phyloP scores from a whole-genome alignment of 2,329 filamentous ascomycete species.

The Aspergillus neoniger region DNA sequence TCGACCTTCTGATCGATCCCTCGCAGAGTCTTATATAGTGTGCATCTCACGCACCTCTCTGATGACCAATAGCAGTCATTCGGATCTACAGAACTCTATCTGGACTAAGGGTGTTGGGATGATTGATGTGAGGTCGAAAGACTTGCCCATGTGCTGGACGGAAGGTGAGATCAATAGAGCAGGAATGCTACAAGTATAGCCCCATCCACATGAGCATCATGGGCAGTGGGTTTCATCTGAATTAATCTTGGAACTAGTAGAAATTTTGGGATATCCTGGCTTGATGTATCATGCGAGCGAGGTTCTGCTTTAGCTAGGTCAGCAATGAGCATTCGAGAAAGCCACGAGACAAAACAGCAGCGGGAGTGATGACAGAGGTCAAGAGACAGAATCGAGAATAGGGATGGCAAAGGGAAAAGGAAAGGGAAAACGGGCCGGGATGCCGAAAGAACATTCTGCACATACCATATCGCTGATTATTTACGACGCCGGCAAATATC shows the following conservation, averaged over 20 bases:
- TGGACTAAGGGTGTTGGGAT: background rate
- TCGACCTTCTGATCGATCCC: constrained; percentile 1
- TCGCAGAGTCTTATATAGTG: background rate
- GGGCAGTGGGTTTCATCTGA: background rate
- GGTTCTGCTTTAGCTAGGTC: background rate
- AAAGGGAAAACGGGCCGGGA: background rate
- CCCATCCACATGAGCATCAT: background rate
- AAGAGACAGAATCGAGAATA: background rate
- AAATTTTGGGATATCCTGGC: constrained; percentile 14
- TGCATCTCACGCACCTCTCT: background rate
- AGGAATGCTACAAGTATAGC: constrained; percentile 1
- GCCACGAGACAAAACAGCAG: background rate
- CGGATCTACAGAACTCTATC: background rate
- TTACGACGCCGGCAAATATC: constrained; percentile 32
- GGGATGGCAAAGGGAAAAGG: background rate
- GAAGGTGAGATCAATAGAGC: background rate
- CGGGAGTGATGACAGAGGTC: background rate
- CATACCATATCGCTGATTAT: constrained; percentile 32
- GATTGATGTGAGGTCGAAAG: background rate
- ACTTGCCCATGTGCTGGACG: background rate
- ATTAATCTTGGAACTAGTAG: background rate
- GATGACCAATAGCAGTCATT: background rate
- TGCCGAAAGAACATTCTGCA: background rate
- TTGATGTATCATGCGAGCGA: constrained; percentile 1
- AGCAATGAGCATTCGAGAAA: background rate